These are phyloP conservation scores for Hypoxylon trugodes DNA, from an alignment of 495 filamentous ascomycete species.

Conservation along the genomic window DNA sequence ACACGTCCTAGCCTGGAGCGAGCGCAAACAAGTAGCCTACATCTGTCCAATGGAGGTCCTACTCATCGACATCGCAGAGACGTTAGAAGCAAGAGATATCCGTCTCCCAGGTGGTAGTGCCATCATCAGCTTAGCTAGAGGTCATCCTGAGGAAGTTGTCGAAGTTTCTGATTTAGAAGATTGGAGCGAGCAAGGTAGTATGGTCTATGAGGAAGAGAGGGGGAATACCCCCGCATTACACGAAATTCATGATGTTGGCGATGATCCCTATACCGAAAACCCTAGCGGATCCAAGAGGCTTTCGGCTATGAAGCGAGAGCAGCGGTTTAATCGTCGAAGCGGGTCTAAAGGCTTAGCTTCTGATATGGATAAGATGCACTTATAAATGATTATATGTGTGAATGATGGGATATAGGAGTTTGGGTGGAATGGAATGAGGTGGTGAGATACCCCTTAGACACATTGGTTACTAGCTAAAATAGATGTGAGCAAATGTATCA, in stretches of 20 bases:
- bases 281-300: conserved; percentile 16
- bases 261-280: background rate
- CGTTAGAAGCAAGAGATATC: conserved; percentile 66
- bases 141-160: conserved; percentile 3
- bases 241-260: background rate
- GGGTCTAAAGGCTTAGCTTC: conserved; percentile 12
- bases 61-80: conserved; percentile 82
- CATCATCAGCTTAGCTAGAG: conserved; percentile 21
- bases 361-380: conserved; percentile 41
- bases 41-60: conserved; percentile 95
- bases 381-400: conserved; percentile 18
- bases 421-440: conserved; percentile 12
- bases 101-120: conserved; percentile 58
- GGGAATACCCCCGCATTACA: conserved; percentile 17
- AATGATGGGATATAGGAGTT: background rate
- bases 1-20: conserved; percentile 87
- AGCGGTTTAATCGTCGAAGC: background rate
- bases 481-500: background rate
- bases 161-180: conserved; percentile 36
- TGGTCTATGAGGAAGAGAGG: conserved; percentile 19
- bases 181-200: conserved; percentile 15
- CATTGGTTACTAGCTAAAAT: background rate
- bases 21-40: conserved; percentile 78
- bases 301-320: conserved; percentile 16
- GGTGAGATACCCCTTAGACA: conserved; percentile 13